Conservation (phyloP, 768 basidiomycete species). For the Hebeloma cylindrosporum region DNA sequence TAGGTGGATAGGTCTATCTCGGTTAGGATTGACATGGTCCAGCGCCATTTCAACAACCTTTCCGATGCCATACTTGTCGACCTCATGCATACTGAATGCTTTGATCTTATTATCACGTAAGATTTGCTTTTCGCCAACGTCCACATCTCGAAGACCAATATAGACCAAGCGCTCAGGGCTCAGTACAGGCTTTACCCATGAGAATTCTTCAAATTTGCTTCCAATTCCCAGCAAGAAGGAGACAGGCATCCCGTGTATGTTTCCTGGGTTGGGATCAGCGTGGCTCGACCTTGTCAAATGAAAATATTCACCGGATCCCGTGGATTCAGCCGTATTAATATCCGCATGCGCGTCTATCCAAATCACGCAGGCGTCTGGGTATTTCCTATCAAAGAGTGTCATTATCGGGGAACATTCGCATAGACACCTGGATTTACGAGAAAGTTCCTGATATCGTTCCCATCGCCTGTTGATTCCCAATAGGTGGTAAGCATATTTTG, state of each 20-base stretch:
- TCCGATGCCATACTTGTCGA: constrained; percentile 90
- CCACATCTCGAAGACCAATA: constrained; percentile 94
- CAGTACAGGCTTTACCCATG: constrained; percentile 62
- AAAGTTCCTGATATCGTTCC: constrained; percentile 93
- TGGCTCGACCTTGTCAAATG: constrained; percentile 10
- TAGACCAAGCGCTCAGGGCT: constrained; percentile 84
- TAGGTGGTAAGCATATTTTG: too few species aligned
- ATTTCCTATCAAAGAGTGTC: constrained; percentile 42
- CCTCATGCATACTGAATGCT: constrained; percentile 90
- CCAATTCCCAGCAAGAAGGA: constrained; percentile 82
- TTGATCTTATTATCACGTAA: constrained; percentile 79
- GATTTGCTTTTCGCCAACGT: constrained; percentile 84
- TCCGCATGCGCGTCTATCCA: constrained; percentile 99
- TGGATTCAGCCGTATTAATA: constrained; percentile 87
- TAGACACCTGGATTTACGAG: constrained; percentile 44
- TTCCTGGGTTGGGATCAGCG: constrained; percentile 48
- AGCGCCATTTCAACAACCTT: constrained; percentile 96
- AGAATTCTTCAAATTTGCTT: constrained; percentile 40
- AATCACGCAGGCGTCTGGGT: constrained; percentile 83
- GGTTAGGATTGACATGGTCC: constrained; percentile 86
- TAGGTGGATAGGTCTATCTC: constrained; percentile 86
- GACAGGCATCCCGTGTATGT: constrained; percentile 98
- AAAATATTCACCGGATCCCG: constrained; percentile 58
- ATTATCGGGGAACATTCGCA: constrained; percentile 6
- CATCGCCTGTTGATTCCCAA: constrained; percentile 56